Percentiles rank a stretch among this genome's conserved stretches.
phyloP scores from a whole-genome alignment of 805 yeast species.

The Yamadazyma ubonensis region DNA sequence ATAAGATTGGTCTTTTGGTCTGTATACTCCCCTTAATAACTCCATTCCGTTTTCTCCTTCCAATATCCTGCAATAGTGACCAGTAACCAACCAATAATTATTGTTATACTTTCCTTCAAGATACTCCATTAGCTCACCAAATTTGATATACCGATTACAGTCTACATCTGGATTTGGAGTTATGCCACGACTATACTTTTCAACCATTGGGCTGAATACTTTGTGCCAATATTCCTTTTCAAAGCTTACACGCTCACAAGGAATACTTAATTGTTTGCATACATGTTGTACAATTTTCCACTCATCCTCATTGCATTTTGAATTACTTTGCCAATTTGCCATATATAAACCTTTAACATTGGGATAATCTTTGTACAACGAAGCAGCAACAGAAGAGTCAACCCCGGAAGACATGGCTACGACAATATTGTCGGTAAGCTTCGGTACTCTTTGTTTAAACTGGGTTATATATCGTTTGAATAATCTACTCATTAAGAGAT shows the following conservation, averaged over 20 bases:
- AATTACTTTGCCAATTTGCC: conserved; percentile 83
- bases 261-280: conserved; percentile 58
- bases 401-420: conserved; percentile 98
- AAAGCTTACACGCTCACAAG: conserved; percentile 74
- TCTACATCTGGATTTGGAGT: conserved; percentile 96
- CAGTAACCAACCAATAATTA: conserved; percentile 87
- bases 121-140: conserved; percentile 70
- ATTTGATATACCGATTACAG: conserved; percentile 83
- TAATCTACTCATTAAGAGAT: neutral
- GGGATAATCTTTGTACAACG: conserved; percentile 50
- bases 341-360: conserved; percentile 83
- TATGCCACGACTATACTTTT: conserved; percentile 62
- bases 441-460: conserved; percentile 13
- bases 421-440: conserved; percentile 55
- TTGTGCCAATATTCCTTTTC: conserved; percentile 91
- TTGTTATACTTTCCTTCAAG: conserved; percentile 36
- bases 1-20: conserved; percentile 83
- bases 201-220: conserved; percentile 91
- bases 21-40: conserved; percentile 57
- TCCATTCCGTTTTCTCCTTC: conserved; percentile 27
- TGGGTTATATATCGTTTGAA: neutral
- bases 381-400: conserved; percentile 88
- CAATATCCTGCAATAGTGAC: conserved; percentile 68
- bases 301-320: conserved; percentile 78
- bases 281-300: conserved; percentile 81